These are phyloP conservation scores for Blumeria graminis DNA, from an alignment of 2,329 filamentous ascomycete species.

Conservation along the genomic window DNA sequence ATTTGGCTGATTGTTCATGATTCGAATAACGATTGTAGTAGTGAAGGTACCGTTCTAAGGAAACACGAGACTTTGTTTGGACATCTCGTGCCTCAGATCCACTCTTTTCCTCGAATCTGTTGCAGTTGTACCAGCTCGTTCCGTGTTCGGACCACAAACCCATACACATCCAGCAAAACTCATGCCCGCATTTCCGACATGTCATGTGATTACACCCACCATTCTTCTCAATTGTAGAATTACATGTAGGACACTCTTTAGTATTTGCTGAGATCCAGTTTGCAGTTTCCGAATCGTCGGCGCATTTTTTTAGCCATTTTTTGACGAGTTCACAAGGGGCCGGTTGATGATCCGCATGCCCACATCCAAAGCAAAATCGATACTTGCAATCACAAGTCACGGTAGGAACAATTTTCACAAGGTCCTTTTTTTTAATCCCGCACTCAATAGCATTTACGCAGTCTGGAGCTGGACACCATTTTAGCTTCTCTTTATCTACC, in stretches of 20 bases:
- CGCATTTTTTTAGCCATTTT: constrained; percentile 93
- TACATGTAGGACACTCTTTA: constrained; percentile 89
- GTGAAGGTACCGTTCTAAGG: constrained; percentile 84
- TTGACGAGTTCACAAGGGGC: constrained; percentile 80
- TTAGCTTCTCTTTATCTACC: constrained; percentile 83
- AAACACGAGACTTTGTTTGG: constrained; percentile 74
- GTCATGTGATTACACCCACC: constrained; percentile 97
- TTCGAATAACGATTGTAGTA: constrained; percentile 99
- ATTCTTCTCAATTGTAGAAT: constrained; percentile 97
- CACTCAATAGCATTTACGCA: constrained; percentile 87
- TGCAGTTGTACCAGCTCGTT: constrained; percentile 99
- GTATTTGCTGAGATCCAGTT: constrained; percentile 99
- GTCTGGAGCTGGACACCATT: constrained; percentile 97
- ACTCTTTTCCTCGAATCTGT: constrained; percentile 88
- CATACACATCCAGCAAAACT: constrained; percentile 99
- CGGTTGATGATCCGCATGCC: constrained; percentile 72
- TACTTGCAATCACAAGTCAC: constrained; percentile 69
- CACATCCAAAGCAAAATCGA: constrained; percentile 88
- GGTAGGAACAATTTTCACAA: constrained; percentile 67
- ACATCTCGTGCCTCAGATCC: constrained; percentile 74
- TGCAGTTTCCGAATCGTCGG: constrained; percentile 90
- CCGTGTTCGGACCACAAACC: constrained; percentile 95
- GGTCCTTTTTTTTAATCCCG: constrained; percentile 62
- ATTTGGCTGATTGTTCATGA: constrained; percentile 87
- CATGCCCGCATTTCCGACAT: constrained; percentile 81